Base-by-base conservation (phyloP, 2,329 filamentous ascomycete species). In the Teratosphaeriaceae sp. region DNA sequence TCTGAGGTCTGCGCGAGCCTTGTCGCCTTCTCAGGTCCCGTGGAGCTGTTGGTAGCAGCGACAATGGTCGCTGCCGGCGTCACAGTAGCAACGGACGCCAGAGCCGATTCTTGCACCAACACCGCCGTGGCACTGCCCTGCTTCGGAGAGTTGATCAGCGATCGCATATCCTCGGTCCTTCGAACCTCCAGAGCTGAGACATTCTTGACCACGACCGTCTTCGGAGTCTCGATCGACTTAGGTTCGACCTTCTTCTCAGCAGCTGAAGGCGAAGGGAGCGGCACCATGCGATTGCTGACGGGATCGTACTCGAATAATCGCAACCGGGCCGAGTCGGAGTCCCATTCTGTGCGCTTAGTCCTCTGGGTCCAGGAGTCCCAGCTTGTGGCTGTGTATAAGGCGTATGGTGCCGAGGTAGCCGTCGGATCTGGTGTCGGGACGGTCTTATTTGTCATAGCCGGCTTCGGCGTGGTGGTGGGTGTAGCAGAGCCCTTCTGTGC, bases 271-370 rank as follows among this genome's bases (percentile, higher is more conserved):
- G 15, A 16, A 21, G 52, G 46, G 27, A 56, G 38, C n/a, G 50
- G 44, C 1, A 64, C 54, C 63, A 65, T 66, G 9, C 63, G 57
- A 19, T 61, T 62, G 5, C 59, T 56, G 18, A 66, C 58, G 4
- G 64, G 64, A 46, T 66, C 64, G 45, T 65, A 66, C 44, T 59
- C 56, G 34, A 46, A 61, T 11, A 44, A 52, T 33, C 48, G 54
- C n/a, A 48, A 52, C 38, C 58, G 31, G 24, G 54, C 54, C 7
- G 57, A 55, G 11, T 47, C 40, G 7, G 60, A 60, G 45, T 63
- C 57, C 60, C 60, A 62, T 33, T 60, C 57, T 11, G 53, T 50
- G 13, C 52, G 45, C 33, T 47, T 52, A 4, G 55, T 45, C 44
- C 54, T 59, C 46, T 60, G 56, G 1, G 54, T 53, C 51, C 53